Conservation (phyloP, 495 filamentous ascomycete species). For the Mycothermus thermophilus region DNA sequence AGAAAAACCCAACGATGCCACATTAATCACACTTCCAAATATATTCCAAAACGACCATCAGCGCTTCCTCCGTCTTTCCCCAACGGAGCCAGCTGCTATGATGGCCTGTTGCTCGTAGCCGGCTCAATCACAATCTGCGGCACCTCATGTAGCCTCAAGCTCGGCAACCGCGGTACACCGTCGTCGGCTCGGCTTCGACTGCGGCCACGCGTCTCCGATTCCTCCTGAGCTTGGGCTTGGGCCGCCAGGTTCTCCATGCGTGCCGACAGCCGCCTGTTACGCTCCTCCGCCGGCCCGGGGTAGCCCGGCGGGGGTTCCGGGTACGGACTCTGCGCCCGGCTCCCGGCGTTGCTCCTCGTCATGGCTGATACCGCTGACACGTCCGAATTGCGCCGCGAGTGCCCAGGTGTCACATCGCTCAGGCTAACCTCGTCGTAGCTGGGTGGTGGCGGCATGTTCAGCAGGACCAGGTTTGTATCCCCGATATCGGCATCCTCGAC, state of each 20-base stretch:
- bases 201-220: slow-evolving; percentile 8
- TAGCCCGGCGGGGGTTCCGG: slow-evolving; percentile 38
- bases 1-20: too few species aligned
- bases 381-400: slow-evolving; percentile 18
- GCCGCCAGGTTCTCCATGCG: slow-evolving; percentile 17
- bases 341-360: slow-evolving; percentile 23
- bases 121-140: slow-evolving; percentile 42
- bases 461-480: too few species aligned
- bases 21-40: too few species aligned
- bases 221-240: slow-evolving; percentile 6
- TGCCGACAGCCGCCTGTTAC: slow-evolving; percentile 22
- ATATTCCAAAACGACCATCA: too few species aligned
- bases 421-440: slow-evolving; percentile 43
- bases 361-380: slow-evolving; percentile 21
- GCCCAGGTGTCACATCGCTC: slow-evolving; percentile 22
- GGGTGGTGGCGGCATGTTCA: slow-evolving; percentile 35
- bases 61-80: too few species aligned
- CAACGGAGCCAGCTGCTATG: too few species aligned
- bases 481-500: slow-evolving; percentile 34
- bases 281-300: slow-evolving; percentile 27
- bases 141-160: slow-evolving; percentile 28
- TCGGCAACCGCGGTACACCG: slow-evolving; percentile 29
- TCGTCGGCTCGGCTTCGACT: slow-evolving; percentile 14
- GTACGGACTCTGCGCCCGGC: slow-evolving; percentile 14
- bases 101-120: too few species aligned